These are phyloP conservation scores for Ogataea pini DNA, from an alignment of 805 yeast species.

Conservation along the genomic window DNA sequence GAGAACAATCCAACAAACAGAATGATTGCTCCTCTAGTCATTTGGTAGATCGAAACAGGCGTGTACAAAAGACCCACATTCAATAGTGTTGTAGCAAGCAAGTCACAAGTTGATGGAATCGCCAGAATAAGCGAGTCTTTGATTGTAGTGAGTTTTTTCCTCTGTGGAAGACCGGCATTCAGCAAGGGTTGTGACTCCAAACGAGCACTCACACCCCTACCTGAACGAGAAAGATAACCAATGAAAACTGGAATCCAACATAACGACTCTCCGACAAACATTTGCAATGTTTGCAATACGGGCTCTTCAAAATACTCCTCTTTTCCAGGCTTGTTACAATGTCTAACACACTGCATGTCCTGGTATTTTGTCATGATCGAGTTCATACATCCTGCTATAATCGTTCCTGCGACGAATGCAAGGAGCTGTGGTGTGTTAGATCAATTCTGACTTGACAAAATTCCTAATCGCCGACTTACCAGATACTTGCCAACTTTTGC, in stretches of 20 bases:
- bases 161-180: too few species aligned
- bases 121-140: slow-evolving; percentile 42
- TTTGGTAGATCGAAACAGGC: slow-evolving; percentile 80
- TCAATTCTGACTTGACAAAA: too few species aligned
- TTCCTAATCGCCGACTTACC: too few species aligned
- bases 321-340: slow-evolving; percentile 51
- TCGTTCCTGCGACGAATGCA: slow-evolving; percentile 48
- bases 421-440: slow-evolving; percentile 27
- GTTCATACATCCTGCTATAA: slow-evolving; percentile 70
- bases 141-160: slow-evolving; percentile 19
- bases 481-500: slow-evolving; percentile 5
- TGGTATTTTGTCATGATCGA: slow-evolving; percentile 75
- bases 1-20: slow-evolving; percentile 74
- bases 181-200: slow-evolving; percentile 4
- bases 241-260: slow-evolving; percentile 38
- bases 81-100: slow-evolving; percentile 72
- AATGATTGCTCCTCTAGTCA: slow-evolving; percentile 81
- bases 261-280: slow-evolving; percentile 72
- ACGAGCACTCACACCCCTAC: too few species aligned
- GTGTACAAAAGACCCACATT: slow-evolving; percentile 72
- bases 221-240: not conserved
- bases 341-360: slow-evolving; percentile 67
- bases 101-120: slow-evolving; percentile 70
- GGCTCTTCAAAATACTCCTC: slow-evolving; percentile 70
- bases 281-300: slow-evolving; percentile 74